Percentiles rank a stretch among this genome's conserved stretches.
Conservation (phyloP, 345 rosid genomes). For the Physaria fendleri region DNA sequence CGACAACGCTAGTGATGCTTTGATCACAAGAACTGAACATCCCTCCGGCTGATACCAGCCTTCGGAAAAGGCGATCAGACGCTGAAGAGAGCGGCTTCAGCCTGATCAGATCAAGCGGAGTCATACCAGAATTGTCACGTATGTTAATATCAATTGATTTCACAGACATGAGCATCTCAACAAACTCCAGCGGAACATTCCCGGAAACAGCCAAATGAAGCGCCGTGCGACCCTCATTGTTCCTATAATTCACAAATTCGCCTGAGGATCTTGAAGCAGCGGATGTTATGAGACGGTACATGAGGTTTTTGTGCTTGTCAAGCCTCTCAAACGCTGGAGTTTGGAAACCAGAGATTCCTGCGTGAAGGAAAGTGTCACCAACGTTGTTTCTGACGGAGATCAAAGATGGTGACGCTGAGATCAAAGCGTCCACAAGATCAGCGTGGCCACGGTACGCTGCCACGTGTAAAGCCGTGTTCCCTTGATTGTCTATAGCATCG, state of each 20-base stretch:
- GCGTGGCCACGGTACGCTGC: conserved; percentile 75
- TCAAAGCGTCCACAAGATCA: conserved; percentile 48
- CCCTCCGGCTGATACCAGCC: conserved; percentile 75
- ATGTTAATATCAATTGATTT: conserved; percentile 55
- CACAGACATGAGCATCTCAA: conserved; percentile 65
- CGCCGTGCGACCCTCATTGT: conserved; percentile 62
- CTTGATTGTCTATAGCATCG: conserved; percentile 46
- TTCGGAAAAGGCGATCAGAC: conserved; percentile 56
- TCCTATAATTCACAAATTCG: conserved; percentile 48
- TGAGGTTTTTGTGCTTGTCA: conserved; percentile 65
- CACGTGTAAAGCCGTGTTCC: conserved; percentile 71
- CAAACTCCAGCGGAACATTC: conserved; percentile 54
- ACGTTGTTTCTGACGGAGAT: conserved; percentile 44
- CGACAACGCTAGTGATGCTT: conserved; percentile 50
- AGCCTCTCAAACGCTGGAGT: conserved; percentile 66
- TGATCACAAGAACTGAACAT: conserved; percentile 48
- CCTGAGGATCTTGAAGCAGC: conserved; percentile 29
- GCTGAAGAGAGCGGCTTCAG: conserved; percentile 57
- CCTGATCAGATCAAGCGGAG: conserved; percentile 75
- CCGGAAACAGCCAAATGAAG: conserved; percentile 78
- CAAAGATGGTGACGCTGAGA: conserved; percentile 47
- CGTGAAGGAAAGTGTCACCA: conserved; percentile 79
- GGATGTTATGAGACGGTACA: conserved; percentile 46
- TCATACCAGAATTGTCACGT: conserved; percentile 59
- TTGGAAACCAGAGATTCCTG: conserved; percentile 69